Evolutionary conservation across 192 early-diverging fungal genomes (phyloP).

Genomic region (Entomortierella beljakovae): DNA sequence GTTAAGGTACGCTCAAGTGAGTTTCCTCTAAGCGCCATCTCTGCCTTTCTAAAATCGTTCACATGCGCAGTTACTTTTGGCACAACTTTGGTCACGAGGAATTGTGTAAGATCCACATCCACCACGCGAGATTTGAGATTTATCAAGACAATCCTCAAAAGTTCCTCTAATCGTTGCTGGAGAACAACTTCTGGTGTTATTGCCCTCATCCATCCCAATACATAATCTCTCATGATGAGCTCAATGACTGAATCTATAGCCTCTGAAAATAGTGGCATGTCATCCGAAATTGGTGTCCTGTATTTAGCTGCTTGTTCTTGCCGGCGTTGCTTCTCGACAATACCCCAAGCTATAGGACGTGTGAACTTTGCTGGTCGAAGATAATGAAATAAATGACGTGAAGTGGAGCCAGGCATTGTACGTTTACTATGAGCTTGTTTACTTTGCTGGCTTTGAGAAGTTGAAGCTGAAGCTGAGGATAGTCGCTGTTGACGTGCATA

Average conservation of each 20-base stretch:
- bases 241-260: conserved; percentile 61
- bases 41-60: conserved; percentile 70
- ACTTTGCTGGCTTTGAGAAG: background rate
- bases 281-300: conserved; percentile 33
- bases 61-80: conserved; percentile 82
- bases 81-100: conserved; percentile 71
- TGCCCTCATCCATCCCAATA: conserved; percentile 65
- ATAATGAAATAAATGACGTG: conserved; percentile 33
- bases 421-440: conserved; percentile 1
- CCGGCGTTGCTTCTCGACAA: conserved; percentile 24
- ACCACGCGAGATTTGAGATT: conserved; percentile 56
- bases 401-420: conserved; percentile 33
- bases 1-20: conserved; percentile 61
- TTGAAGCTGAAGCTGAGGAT: background rate
- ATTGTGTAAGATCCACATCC: conserved; percentile 68
- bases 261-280: conserved; percentile 47
- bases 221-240: conserved; percentile 68
- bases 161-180: conserved; percentile 59
- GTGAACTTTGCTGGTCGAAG: conserved; percentile 49
- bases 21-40: conserved; percentile 59
- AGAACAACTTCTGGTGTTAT: conserved; percentile 61
- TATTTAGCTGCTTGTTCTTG: conserved; percentile 49
- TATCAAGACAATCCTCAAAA: conserved; percentile 55
- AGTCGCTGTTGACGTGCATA: conserved; percentile 33
- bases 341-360: conserved; percentile 34